Evolutionary conservation across 2,329 filamentous ascomycete genomes (phyloP).

Genomic region (Aspergillus fructus): DNA sequence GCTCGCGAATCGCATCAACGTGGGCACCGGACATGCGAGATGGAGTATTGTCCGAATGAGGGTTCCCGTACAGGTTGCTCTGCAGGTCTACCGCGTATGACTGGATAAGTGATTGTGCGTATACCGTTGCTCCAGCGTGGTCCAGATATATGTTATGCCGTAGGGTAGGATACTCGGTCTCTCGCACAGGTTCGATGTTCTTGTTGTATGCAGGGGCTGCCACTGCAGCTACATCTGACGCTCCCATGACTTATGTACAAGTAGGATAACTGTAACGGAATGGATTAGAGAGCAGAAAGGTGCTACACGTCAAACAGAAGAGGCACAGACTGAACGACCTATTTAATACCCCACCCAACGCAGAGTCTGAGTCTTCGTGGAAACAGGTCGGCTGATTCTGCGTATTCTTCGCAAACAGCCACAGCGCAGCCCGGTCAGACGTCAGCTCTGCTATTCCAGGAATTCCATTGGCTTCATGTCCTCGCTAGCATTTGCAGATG

Average conservation of each 20-base stretch:
- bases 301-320: no score
- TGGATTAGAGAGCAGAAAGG: no score
- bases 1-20: constrained; percentile 13
- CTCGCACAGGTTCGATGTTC: background rate
- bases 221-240: background rate
- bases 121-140: constrained; percentile 16
- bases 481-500: background rate
- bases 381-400: background rate
- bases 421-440: background rate
- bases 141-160: constrained; percentile 11
- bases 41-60: constrained; percentile 15
- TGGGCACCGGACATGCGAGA: constrained; percentile 11
- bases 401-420: background rate
- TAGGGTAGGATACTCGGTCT: constrained; percentile 4
- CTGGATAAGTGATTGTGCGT: constrained; percentile 13
- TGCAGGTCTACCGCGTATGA: constrained; percentile 10
- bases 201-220: background rate
- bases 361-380: background rate
- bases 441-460: background rate
- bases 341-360: background rate
- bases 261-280: background rate
- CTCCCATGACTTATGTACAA: background rate
- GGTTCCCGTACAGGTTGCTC: constrained; percentile 14
- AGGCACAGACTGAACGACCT: background rate
- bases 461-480: no score